Evolutionary conservation across 2,329 filamentous ascomycete genomes (phyloP).

Genomic region (Clonostachys sp.): DNA sequence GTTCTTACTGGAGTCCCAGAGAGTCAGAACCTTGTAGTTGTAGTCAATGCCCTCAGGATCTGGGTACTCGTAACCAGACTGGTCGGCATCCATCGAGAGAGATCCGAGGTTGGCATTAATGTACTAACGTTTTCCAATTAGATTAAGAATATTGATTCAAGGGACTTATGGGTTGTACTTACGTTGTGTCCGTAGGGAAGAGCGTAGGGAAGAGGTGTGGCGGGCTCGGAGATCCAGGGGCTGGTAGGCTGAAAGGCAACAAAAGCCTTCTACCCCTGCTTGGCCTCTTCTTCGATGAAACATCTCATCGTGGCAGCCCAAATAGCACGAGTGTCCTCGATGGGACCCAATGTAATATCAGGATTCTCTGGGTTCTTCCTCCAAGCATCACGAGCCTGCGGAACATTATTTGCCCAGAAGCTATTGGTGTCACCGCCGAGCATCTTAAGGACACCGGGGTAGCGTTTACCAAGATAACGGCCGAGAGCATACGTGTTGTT

Average conservation of each 20-base stretch:
- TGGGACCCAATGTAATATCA: no score
- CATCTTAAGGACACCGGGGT: neutral
- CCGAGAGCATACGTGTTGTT: neutral
- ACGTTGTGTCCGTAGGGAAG: neutral
- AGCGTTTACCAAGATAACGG: neutral
- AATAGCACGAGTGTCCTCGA: no score
- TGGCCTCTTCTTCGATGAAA: no score
- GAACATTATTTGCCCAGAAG: neutral
- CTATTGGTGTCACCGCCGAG: neutral
- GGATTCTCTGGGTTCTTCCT: no score
- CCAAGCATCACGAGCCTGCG: no score
- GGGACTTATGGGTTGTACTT: neutral
- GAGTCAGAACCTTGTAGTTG: neutral
- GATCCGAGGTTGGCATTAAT: neutral
- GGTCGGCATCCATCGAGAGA: neutral
- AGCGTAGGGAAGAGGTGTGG: neutral
- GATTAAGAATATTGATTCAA: neutral
- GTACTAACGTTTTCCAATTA: neutral
- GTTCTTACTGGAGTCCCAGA: neutral
- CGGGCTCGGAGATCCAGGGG: neutral
- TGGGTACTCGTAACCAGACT: conserved; percentile 1
- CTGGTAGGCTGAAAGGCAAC: neutral
- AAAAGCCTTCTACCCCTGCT: neutral
- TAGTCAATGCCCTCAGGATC: neutral
- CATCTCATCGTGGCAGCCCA: no score